A percentile compares a stretch with the other conserved stretches of the same genome.
phyloP scores from a whole-genome alignment of 208 protist genomes.

The Wallacemonas sp. region DNA sequence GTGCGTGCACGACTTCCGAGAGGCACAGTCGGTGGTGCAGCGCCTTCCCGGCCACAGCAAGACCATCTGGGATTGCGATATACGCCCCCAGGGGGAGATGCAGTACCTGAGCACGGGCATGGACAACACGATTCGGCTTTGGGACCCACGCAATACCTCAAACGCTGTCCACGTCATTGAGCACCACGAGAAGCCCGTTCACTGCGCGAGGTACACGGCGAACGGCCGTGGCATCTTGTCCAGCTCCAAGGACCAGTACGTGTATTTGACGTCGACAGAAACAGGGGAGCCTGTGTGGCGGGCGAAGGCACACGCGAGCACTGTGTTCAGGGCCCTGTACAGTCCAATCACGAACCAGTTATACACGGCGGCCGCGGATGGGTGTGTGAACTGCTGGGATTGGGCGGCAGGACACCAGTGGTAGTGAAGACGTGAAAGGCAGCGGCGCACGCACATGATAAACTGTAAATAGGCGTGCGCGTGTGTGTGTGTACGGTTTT shows the following conservation, averaged over 20 bases:
- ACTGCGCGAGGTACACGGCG: constrained; percentile 54
- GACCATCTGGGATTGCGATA: constrained; percentile 65
- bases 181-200: constrained; percentile 50
- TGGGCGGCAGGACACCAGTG: constrained; percentile 32
- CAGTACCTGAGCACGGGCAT: constrained; percentile 61
- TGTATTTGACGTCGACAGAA: constrained; percentile 29
- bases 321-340: constrained; percentile 58
- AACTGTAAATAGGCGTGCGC: constrained; percentile 3
- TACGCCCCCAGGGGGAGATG: constrained; percentile 24
- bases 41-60: constrained; percentile 45
- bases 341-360: constrained; percentile 29
- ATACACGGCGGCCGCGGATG: constrained; percentile 42
- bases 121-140: constrained; percentile 58
- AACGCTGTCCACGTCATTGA: constrained; percentile 20
- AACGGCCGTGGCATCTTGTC: constrained; percentile 47
- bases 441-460: too few species aligned
- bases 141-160: constrained; percentile 45
- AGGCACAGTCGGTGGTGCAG: constrained; percentile 28
- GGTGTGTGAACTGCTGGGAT: constrained; percentile 59
- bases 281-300: constrained; percentile 52
- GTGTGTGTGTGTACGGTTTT: constrained; percentile 18
- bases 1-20: constrained; percentile 67
- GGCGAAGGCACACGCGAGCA: constrained; percentile 43
- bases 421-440: constrained; percentile 13
- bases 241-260: constrained; percentile 45